phyloP scores from a whole-genome alignment of 768 basidiomycete genomes.

The Hygrophorus russula region DNA sequence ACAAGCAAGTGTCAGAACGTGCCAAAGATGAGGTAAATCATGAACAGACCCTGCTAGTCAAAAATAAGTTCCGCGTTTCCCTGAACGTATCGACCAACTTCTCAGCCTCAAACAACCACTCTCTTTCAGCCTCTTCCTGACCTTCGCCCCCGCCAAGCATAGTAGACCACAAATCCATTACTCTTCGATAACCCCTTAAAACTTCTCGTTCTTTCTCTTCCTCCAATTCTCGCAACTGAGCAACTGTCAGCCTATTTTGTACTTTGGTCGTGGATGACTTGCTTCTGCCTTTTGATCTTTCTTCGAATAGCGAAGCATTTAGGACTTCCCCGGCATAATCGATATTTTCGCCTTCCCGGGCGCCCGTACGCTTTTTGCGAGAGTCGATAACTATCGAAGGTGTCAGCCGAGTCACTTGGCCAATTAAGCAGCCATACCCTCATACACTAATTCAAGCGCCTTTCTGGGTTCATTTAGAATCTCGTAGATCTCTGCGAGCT shows the following conservation, averaged over 20 bases:
- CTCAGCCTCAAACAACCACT: slow-evolving; percentile 80
- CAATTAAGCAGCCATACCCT: slow-evolving; percentile 39
- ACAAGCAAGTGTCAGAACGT: background rate
- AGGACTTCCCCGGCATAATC: background rate
- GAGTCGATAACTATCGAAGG: slow-evolving; percentile 42
- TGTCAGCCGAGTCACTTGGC: background rate
- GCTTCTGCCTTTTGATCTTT: slow-evolving; percentile 34
- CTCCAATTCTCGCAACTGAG: slow-evolving; percentile 55
- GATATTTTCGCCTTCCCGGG: slow-evolving; percentile 1
- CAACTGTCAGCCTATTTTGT: slow-evolving; percentile 39
- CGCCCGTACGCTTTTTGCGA: slow-evolving; percentile 33
- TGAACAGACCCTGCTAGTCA: slow-evolving; percentile 55
- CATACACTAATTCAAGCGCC: slow-evolving; percentile 74
- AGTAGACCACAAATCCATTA: slow-evolving; percentile 52
- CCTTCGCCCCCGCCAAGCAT: slow-evolving; percentile 28
- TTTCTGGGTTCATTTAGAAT: slow-evolving; percentile 67
- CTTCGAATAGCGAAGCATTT: slow-evolving; percentile 54
- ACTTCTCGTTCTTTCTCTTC: slow-evolving; percentile 57
- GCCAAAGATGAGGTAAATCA: background rate
- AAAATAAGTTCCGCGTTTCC: slow-evolving; percentile 76
- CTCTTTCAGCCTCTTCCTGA: slow-evolving; percentile 41
- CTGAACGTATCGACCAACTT: slow-evolving; percentile 83
- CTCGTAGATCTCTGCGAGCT: slow-evolving; percentile 85
- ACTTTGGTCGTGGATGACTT: slow-evolving; percentile 24
- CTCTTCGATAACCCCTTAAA: slow-evolving; percentile 40